Base-by-base conservation (phyloP, 257 asterid species). In the Capsicum pubescens region DNA sequence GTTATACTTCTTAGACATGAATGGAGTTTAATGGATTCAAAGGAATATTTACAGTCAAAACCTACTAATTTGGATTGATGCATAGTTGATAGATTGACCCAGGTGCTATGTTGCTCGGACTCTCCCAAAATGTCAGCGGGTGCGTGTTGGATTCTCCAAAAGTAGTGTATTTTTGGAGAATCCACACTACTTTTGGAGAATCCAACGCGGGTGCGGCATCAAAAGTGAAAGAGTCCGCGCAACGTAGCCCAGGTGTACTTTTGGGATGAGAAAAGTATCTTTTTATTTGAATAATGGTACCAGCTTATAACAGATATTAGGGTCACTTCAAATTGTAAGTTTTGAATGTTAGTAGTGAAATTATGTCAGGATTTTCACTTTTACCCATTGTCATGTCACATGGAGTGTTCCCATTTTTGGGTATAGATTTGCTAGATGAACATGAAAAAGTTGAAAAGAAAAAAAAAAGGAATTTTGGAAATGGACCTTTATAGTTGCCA, bases 401-500 rank as follows among this genome's bases (percentile, higher is more conserved):
- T 74, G 60, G 59, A 14, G 81, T 76, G 26, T 76, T 76, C 64
- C 81, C 64, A 8, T 14, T 52, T 50, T 52, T 52, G 63, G 81
- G 7, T 76, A 36, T 76, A 52, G 8, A 26, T 52, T 26, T 77
- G 81, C 26, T 13, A 77, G 16, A 54, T 26, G 21, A 77, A 52
- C 81, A 77, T 77, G 81, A 44, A 54, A 54, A 52, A 8, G 9
- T 21, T 21, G 60, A 13, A 7, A 4, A 19, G 7, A 12, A 39
- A 68, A 17, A 35, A 17, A 35, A 6, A 50, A 14, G 48, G 42
- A 76, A 76, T 21, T 52, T 19, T 19, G 80, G 84, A 84, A 78
- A 84, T 84, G 52, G 87, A 54, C 60, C 87, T 68, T 86, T 82
- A 15, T 85, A 77, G 84, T 44, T 80, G 57, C 83, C 85, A 64